Percentiles rank a stretch among this genome's conserved stretches.
Evolutionary conservation across 352 stramenopile species (phyloP).

Genomic region (Blastocystis sp.): DNA sequence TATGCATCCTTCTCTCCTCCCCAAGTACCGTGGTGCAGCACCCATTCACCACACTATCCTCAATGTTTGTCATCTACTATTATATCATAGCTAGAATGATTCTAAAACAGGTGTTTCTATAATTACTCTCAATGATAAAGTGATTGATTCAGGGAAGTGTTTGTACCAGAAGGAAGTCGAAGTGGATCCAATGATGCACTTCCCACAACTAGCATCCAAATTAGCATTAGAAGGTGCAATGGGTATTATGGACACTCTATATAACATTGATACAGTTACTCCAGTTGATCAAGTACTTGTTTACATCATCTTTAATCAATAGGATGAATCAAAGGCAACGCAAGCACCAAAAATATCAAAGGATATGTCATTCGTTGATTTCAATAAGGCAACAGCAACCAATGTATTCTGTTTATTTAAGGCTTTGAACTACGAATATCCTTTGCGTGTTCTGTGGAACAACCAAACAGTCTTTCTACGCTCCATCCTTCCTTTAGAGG

Average conservation of each 20-base stretch:
- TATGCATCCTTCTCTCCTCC: conserved; percentile 66
- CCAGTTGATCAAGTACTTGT: background rate
- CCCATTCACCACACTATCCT: conserved; percentile 58
- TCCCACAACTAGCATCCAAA: background rate
- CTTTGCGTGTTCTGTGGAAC: conserved; percentile 26
- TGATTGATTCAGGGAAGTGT: conserved; percentile 60
- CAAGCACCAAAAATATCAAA: conserved; percentile 47
- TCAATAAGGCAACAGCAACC: background rate
- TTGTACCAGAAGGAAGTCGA: conserved; percentile 53
- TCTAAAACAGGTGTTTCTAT: conserved; percentile 56
- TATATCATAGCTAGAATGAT: background rate
- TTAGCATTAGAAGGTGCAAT: conserved; percentile 17
- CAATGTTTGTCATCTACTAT: conserved; percentile 2
- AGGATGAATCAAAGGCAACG: conserved; percentile 23
- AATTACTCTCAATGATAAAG: conserved; percentile 57
- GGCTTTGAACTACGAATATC: conserved; percentile 54
- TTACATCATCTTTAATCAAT: background rate
- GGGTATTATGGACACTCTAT: conserved; percentile 50
- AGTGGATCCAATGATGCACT: conserved; percentile 17
- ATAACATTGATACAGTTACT: conserved; percentile 49
- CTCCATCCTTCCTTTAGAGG: background rate
- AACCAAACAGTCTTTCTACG: conserved; percentile 15
- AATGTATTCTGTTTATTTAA: conserved; percentile 28
- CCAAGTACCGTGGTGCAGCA: conserved; percentile 50
- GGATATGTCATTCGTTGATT: conserved; percentile 50